phyloP scores from a whole-genome alignment of 441 rosid species.

The Jatropha podagrica region DNA sequence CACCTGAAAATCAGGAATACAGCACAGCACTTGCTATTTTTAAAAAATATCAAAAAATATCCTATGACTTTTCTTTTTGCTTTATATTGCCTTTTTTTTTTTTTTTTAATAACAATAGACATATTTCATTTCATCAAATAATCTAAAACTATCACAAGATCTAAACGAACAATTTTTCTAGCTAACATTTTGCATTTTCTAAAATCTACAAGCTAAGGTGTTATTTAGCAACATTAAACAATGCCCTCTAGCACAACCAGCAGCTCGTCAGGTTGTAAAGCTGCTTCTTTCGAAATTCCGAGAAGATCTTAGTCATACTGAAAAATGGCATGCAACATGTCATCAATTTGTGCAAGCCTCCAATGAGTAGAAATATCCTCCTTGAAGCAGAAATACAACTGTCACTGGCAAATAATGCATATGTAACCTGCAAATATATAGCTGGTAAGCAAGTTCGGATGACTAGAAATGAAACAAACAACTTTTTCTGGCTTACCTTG shows the following conservation, averaged over 20 bases:
- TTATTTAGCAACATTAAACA: background rate
- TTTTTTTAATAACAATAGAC: no score
- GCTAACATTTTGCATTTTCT: background rate
- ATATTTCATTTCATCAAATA: no score
- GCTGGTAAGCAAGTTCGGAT: conserved; percentile 3
- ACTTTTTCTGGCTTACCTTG: conserved; percentile 15
- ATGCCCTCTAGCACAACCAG: background rate
- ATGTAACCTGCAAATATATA: conserved; percentile 5
- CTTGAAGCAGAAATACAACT: background rate
- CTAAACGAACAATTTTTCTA: background rate
- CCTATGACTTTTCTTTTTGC: no score
- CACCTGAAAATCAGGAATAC: no score
- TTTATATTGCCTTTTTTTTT: no score
- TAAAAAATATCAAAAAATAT: no score
- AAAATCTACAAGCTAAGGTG: background rate
- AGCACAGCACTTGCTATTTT: no score
- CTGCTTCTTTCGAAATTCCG: background rate
- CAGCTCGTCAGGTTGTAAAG: background rate
- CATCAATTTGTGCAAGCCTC: background rate
- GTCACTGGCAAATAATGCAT: no score
- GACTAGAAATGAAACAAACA: background rate
- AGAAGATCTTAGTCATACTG: background rate
- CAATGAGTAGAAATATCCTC: background rate
- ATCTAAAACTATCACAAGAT: no score
- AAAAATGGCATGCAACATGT: background rate